phyloP scores from a whole-genome alignment of 2,329 filamentous ascomycete species.

The Xylariales sp. region DNA sequence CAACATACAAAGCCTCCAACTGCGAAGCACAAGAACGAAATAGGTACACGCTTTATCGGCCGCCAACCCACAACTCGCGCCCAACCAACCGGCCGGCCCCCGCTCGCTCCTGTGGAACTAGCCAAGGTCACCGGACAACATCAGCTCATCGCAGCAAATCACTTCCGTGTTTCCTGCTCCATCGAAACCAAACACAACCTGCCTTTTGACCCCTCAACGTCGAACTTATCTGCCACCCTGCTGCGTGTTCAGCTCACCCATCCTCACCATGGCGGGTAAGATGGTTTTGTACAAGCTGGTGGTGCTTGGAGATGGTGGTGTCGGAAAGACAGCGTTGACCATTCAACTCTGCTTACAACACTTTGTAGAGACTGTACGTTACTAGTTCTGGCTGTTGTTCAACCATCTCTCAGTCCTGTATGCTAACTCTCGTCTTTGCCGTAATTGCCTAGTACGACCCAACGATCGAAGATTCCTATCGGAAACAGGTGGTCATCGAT shows the following conservation, averaged over 20 bases:
- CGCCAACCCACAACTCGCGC: too few relatives aligned
- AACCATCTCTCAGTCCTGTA: too few relatives aligned
- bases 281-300: constrained; percentile 96
- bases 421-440: too few relatives aligned
- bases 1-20: too few relatives aligned
- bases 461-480: constrained; percentile 83
- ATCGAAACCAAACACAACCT: not conserved
- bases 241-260: not conserved
- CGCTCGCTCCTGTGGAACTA: too few relatives aligned
- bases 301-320: constrained; percentile 89
- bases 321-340: constrained; percentile 89
- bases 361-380: constrained; percentile 87
- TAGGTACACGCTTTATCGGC: not conserved
- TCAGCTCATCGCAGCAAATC: too few relatives aligned
- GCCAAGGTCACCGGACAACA: too few relatives aligned
- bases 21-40: constrained; percentile 2
- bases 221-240: not conserved
- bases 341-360: constrained; percentile 98
- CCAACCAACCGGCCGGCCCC: too few relatives aligned
- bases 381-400: too few relatives aligned
- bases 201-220: not conserved
- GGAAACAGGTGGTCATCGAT: constrained; percentile 90
- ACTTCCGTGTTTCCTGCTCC: too few relatives aligned
- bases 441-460: constrained; percentile 70
- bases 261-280: constrained; percentile 72